Evolutionary conservation across 495 filamentous ascomycete genomes (phyloP).

Genomic region (Cladorrhinum samala): DNA sequence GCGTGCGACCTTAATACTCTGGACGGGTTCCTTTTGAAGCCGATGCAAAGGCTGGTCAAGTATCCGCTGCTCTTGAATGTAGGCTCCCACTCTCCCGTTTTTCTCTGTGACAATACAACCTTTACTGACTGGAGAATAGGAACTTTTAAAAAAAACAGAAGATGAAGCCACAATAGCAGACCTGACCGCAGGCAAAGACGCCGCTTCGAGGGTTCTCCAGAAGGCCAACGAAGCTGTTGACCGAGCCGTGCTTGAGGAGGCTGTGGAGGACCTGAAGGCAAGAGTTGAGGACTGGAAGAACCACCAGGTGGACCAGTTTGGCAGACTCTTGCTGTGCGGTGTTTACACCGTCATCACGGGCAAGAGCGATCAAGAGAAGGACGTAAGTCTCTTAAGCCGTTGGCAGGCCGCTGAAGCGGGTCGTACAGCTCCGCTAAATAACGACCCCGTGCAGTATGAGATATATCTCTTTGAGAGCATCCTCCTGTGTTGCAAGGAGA

Average conservation of each 20-base stretch:
- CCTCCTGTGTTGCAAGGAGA: constrained; percentile 94
- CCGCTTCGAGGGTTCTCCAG: constrained; percentile 68
- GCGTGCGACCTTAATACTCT: constrained; percentile 58
- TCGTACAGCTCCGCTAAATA: not conserved
- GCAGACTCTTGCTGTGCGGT: constrained; percentile 82
- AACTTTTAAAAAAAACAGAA: constrained; percentile 75
- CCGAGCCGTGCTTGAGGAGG: constrained; percentile 71
- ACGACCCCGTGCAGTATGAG: constrained; percentile 61
- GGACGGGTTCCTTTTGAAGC: constrained; percentile 88
- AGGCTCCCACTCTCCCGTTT: constrained; percentile 28
- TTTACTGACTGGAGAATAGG: constrained; percentile 44
- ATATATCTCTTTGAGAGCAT: constrained; percentile 97
- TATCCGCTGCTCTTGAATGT: constrained; percentile 89
- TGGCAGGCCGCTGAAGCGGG: not conserved
- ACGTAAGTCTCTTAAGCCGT: constrained; percentile 49
- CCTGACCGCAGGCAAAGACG: constrained; percentile 63
- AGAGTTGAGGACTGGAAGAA: constrained; percentile 99
- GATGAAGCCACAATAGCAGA: constrained; percentile 63
- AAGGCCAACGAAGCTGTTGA: constrained; percentile 86
- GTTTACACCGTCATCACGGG: constrained; percentile 91
- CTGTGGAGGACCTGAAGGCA: constrained; percentile 68
- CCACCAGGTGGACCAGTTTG: constrained; percentile 82
- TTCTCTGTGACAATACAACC: not conserved
- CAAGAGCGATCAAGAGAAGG: constrained; percentile 70
- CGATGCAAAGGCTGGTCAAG: constrained; percentile 90